Conservation (phyloP, 768 basidiomycete genomes). For the Rhodotorula taiwanensis region DNA sequence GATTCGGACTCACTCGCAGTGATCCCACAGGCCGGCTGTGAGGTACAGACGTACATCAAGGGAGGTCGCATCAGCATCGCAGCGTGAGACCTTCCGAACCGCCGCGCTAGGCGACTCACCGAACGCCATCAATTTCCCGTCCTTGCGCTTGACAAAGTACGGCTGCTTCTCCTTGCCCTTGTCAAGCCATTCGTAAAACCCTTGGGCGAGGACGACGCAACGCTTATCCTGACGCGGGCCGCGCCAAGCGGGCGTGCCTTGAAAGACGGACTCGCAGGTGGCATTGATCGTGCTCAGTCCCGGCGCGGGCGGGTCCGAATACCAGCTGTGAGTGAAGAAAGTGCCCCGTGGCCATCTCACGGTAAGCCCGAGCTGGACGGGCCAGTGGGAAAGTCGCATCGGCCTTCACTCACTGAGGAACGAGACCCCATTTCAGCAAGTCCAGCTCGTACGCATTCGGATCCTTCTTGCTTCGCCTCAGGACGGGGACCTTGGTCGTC, state of each 20-base stretch:
- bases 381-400: too few species aligned
- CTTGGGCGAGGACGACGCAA: constrained; percentile 75
- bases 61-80: not conserved
- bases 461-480: not conserved
- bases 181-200: constrained; percentile 93
- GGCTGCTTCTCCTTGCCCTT: constrained; percentile 69
- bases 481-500: not conserved
- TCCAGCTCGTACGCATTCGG: not conserved
- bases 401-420: constrained; percentile 9
- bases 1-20: constrained; percentile 23
- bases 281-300: constrained; percentile 80
- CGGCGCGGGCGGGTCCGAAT: constrained; percentile 62
- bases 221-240: constrained; percentile 71
- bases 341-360: too few species aligned
- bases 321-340: constrained; percentile 70
- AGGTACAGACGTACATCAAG: accelerated
- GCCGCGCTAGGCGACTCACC: constrained; percentile 48
- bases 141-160: constrained; percentile 67
- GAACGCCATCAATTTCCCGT: constrained; percentile 63
- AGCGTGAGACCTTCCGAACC: too few species aligned
- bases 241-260: constrained; percentile 72
- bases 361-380: too few species aligned
- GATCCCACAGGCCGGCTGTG: constrained; percentile 29
- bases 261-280: constrained; percentile 68
- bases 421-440: constrained; percentile 6